Percentiles rank a stretch among this genome's conserved stretches.
phyloP scores from a whole-genome alignment of 257 asterid genomes.

The Scutellaria galericulata region DNA sequence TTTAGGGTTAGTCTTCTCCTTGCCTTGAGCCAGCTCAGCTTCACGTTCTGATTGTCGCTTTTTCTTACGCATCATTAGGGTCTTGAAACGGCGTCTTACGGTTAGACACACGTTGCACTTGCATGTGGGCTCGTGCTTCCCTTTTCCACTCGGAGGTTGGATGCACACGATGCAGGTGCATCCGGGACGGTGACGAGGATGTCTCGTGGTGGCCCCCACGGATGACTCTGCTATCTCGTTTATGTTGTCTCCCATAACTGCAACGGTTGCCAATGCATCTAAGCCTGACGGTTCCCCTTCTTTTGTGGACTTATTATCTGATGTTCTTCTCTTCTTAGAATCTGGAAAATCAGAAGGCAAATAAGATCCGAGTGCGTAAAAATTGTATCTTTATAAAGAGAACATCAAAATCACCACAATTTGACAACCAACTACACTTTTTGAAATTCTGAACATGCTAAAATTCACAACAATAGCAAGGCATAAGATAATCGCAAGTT shows the following conservation, averaged over 20 bases:
- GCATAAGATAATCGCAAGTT: not conserved
- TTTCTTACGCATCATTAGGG: constrained; percentile 86
- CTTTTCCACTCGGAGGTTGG: constrained; percentile 97
- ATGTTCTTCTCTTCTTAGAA: constrained; percentile 58
- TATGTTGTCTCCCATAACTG: constrained; percentile 79
- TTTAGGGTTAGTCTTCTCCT: constrained; percentile 38
- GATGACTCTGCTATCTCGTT: constrained; percentile 59
- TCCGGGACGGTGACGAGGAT: constrained; percentile 96
- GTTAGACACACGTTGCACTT: constrained; percentile 85
- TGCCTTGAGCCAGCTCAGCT: constrained; percentile 63
- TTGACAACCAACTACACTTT: not conserved
- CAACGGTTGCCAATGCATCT: constrained; percentile 91
- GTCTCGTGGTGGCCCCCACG: constrained; percentile 75
- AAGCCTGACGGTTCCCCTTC: constrained; percentile 82
- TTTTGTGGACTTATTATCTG: constrained; percentile 41
- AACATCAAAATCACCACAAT: not conserved
- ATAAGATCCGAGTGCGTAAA: not conserved
- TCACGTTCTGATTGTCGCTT: constrained; percentile 70
- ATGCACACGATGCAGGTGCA: constrained; percentile 96
- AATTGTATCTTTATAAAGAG: not conserved
- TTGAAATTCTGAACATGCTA: not conserved
- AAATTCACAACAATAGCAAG: not conserved
- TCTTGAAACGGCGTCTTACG: constrained; percentile 86
- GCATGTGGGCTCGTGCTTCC: constrained; percentile 78
- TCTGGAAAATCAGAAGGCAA: constrained; percentile 45